A percentile compares a stretch with the other conserved stretches of the same genome.
Evolutionary conservation across 2,329 filamentous ascomycete species (phyloP).

Genomic region (Monosporascus sp.): DNA sequence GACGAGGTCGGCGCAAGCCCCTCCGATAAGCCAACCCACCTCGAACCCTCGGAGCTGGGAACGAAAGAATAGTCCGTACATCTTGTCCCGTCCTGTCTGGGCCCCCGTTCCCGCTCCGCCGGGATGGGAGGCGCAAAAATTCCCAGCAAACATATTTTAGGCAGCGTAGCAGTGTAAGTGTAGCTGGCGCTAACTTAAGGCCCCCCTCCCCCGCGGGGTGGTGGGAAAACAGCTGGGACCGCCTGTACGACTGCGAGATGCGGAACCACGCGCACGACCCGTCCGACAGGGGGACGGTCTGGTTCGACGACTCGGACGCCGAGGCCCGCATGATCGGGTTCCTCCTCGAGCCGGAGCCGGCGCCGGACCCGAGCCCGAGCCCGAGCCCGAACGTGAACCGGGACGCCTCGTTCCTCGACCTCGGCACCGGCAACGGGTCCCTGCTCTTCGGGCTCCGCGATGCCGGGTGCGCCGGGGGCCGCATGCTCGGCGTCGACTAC

Average conservation of each 20-base stretch:
- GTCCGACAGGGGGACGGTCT: constrained; percentile 79
- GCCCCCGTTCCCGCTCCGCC: too few species aligned
- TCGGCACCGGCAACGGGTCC: constrained; percentile 92
- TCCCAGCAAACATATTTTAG: too few species aligned
- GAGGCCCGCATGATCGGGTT: constrained; percentile 73
- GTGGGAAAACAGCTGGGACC: constrained; percentile 59
- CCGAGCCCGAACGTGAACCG: too few species aligned
- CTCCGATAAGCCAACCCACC: constrained; percentile 49
- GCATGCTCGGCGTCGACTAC: constrained; percentile 86
- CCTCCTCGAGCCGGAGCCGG: constrained; percentile 38
- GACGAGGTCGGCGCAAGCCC: neutral
- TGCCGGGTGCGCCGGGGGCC: constrained; percentile 52
- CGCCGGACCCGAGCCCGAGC: constrained; percentile 3
- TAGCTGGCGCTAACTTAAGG: constrained; percentile 7
- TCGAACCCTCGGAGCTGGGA: constrained; percentile 74
- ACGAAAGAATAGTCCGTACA: constrained; percentile 80
- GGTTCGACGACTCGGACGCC: constrained; percentile 92
- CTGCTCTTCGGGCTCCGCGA: constrained; percentile 77
- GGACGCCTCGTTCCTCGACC: constrained; percentile 65
- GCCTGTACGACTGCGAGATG: constrained; percentile 66
- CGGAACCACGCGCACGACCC: constrained; percentile 67
- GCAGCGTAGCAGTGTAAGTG: too few species aligned
- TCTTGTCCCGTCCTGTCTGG: neutral
- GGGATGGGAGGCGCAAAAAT: too few species aligned
- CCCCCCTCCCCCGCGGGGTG: neutral